Evolutionary conservation across 768 basidiomycete genomes (phyloP).

Genomic region (Daedaleopsis sinensis): DNA sequence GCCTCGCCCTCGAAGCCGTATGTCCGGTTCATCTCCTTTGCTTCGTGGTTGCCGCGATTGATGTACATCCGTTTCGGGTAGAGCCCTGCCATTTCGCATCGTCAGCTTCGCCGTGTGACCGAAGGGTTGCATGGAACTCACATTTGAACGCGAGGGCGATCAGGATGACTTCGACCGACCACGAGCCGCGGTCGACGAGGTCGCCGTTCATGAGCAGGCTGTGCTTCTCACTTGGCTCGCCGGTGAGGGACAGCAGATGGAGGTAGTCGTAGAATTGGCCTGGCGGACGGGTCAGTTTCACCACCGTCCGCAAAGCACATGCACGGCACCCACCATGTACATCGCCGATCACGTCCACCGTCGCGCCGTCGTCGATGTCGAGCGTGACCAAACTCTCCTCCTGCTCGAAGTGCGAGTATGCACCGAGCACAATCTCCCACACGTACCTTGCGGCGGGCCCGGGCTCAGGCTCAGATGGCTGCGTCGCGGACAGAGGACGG

Average conservation of each 20-base stretch:
- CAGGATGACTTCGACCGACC: slow-evolving; percentile 92
- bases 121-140: slow-evolving; percentile 36
- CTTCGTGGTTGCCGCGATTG: slow-evolving; percentile 97
- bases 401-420: slow-evolving; percentile 70
- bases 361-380: slow-evolving; percentile 72
- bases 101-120: slow-evolving; percentile 6
- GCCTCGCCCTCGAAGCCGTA: slow-evolving; percentile 97
- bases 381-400: slow-evolving; percentile 85
- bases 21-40: slow-evolving; percentile 94
- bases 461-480: background rate
- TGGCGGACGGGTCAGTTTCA: slow-evolving; percentile 32
- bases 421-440: slow-evolving; percentile 95
- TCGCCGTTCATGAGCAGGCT: slow-evolving; percentile 92
- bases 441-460: slow-evolving; percentile 61
- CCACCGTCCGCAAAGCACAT: background rate
- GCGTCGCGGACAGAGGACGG: slow-evolving; percentile 41
- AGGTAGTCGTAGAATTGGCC: slow-evolving; percentile 96
- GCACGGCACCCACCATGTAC: slow-evolving; percentile 69
- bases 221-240: slow-evolving; percentile 83
- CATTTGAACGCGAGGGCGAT: slow-evolving; percentile 96
- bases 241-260: slow-evolving; percentile 85
- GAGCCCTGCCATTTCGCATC: slow-evolving; percentile 62
- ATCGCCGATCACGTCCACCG: slow-evolving; percentile 94
- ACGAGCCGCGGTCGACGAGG: slow-evolving; percentile 96
- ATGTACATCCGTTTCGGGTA: slow-evolving; percentile 89